Percentiles rank a stretch among this genome's conserved stretches.
phyloP scores from a whole-genome alignment of 345 rosid species.

The Lepidium aucheri region DNA sequence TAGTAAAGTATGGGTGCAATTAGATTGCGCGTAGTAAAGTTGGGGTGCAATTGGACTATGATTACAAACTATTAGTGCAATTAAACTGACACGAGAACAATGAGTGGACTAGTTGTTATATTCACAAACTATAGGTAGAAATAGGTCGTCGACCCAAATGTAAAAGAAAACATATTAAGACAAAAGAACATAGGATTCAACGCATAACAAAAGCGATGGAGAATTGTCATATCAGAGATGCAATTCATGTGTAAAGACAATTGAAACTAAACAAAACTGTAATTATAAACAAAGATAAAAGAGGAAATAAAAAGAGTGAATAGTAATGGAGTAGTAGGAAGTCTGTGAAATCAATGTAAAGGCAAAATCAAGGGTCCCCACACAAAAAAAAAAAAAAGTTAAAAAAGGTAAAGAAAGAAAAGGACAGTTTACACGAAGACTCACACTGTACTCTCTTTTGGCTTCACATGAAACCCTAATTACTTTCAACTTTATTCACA shows the following conservation, averaged over 20 bases:
- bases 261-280: conserved; percentile 14
- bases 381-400: neutral
- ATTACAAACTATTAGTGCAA: too few species aligned
- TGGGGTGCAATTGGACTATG: too few species aligned
- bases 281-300: conserved; percentile 4
- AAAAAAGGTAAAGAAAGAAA: conserved; percentile 9
- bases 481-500: conserved; percentile 20
- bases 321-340: conserved; percentile 9
- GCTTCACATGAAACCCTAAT: conserved; percentile 26
- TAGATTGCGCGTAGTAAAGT: too few species aligned
- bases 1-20: too few species aligned
- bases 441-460: conserved; percentile 2
- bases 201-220: conserved; percentile 2
- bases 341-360: conserved; percentile 9
- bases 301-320: conserved; percentile 3
- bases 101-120: too few species aligned
- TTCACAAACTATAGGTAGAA: too few species aligned
- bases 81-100: too few species aligned
- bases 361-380: conserved; percentile 11
- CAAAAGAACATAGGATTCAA: conserved; percentile 12
- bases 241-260: conserved; percentile 9
- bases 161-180: neutral
- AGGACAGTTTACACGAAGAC: conserved; percentile 33
- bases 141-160: too few species aligned
- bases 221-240: conserved; percentile 15